Base-by-base conservation (phyloP, 177 flowering plant genomes). In the Vitis hybrid region DNA sequence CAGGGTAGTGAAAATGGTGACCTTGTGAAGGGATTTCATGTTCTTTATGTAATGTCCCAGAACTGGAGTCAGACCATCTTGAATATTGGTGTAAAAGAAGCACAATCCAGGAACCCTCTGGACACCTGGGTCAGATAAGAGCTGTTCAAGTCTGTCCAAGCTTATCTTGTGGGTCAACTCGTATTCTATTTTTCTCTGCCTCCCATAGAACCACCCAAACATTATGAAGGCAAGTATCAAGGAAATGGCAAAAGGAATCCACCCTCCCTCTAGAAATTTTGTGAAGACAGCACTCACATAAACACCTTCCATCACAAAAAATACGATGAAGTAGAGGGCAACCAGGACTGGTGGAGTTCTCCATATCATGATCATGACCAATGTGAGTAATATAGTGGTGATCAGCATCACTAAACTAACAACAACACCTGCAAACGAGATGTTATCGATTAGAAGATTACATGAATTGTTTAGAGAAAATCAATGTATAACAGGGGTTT, bases 201-300 rank as follows among this genome's bases (percentile, higher is more conserved):
- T 80, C 60, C 93, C 97, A 66, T 92, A 84, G 72, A 81, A 89
- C 97, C 97, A 92, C 15, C 88, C 89, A 71, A 90, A 92, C 97
- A 92, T 92, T 21, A 90, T 82, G 67, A 90, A 75, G 19, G 92
- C 91, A 32, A 92, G 92, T 66, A 89, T 69, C 27, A 90, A 55
- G 14, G 95, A 90, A 64, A 90, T 90, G 75, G 93, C 94, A 60
- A 90, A 88, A 16, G 94, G 93, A 24, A 90, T 78, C 97, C 97
- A 92, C 61, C 97, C 93, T 56, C 97, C 94, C 68, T 91, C 87
- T 0, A 78, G 84, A 60, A 92, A 76, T 73, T 92, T 92, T 46
- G 91, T 89, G 71, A 75, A 76, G 55, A 90, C 89, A 1, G 93
- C 89, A 79, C 89, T 89, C 30, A 88, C 92, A 70, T 92, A 92